phyloP scores from a whole-genome alignment of 2,329 filamentous ascomycete species.

The Aureobasidium mangrovei region DNA sequence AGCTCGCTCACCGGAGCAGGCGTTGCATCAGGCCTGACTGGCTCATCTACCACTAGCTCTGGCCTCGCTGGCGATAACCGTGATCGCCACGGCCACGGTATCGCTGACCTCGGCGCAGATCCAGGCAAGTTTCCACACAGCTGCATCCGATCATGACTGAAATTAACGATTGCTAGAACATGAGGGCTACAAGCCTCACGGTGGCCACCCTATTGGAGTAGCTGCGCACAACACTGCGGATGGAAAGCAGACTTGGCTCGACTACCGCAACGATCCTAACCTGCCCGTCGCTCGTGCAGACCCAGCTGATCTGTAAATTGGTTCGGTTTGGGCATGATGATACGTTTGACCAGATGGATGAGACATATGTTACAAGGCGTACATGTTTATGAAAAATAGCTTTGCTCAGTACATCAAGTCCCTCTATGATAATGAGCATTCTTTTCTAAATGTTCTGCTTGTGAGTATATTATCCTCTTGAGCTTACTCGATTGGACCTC shows the following conservation, averaged over 20 bases:
- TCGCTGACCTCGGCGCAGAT: not conserved
- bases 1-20: not conserved
- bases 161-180: not conserved
- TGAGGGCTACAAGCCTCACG: conserved; percentile 5
- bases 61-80: not conserved
- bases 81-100: not conserved
- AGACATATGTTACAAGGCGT: not conserved
- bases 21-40: not conserved
- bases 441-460: not conserved
- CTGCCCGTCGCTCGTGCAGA: conserved; percentile 6
- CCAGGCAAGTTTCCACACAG: not conserved
- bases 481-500: not conserved
- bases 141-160: not conserved
- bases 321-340: no score
- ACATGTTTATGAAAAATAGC: not conserved
- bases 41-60: not conserved
- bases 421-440: not conserved
- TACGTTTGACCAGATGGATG: not conserved
- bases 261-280: conserved; percentile 13
- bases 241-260: conserved; percentile 8
- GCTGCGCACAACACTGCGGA: not conserved
- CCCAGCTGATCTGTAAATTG: not conserved
- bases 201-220: conserved; percentile 11
- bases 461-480: not conserved
- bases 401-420: not conserved